These are phyloP conservation scores for Dryas integrifolia DNA, from an alignment of 331 rosid species.

Conservation along the genomic window DNA sequence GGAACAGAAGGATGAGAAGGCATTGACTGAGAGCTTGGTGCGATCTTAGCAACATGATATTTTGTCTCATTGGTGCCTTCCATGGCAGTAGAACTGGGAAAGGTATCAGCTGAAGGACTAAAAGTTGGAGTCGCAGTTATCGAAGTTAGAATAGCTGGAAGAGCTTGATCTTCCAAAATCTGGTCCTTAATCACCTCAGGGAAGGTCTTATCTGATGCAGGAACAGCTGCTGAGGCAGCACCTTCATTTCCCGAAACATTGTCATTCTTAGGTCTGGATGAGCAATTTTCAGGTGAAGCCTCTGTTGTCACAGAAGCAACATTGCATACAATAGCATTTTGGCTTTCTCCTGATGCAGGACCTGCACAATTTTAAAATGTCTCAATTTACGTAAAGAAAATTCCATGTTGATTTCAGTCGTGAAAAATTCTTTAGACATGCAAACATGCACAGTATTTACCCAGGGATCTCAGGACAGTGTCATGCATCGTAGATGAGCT, in stretches of 20 bases:
- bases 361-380: slow-evolving; percentile 48
- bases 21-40: slow-evolving; percentile 37
- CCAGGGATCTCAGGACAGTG: slow-evolving; percentile 33
- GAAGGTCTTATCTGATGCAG: slow-evolving; percentile 24
- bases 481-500: slow-evolving; percentile 39
- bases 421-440: neutral
- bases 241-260: slow-evolving; percentile 34
- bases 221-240: slow-evolving; percentile 27
- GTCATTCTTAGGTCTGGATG: slow-evolving; percentile 29
- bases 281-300: slow-evolving; percentile 30
- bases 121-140: slow-evolving; percentile 32
- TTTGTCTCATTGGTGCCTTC: slow-evolving; percentile 32
- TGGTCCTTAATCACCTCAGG: slow-evolving; percentile 39
- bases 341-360: slow-evolving; percentile 41
- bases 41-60: slow-evolving; percentile 39
- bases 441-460: slow-evolving; percentile 34
- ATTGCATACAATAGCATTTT: slow-evolving; percentile 32
- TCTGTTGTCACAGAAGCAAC: slow-evolving; percentile 34
- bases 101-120: slow-evolving; percentile 41
- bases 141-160: slow-evolving; percentile 36
- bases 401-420: slow-evolving; percentile 5
- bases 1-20: slow-evolving; percentile 34
- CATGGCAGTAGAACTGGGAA: slow-evolving; percentile 29
- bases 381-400: neutral
- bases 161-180: slow-evolving; percentile 32